Evolutionary conservation across 176 grass and related monocot genomes (phyloP).

Genomic region (Oryza australiensis): DNA sequence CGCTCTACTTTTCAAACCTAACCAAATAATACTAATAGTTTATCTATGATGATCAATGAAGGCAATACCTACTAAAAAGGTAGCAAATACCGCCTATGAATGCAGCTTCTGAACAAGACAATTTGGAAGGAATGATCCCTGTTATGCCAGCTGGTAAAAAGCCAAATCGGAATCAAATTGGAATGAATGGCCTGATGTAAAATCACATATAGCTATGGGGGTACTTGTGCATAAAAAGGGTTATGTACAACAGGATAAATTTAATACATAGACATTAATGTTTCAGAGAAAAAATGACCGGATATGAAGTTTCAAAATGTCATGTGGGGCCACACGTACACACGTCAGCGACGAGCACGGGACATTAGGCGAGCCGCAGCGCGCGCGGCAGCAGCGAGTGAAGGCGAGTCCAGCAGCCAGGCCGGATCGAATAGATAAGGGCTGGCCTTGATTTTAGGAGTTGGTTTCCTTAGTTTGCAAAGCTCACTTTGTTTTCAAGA

Average conservation of each 20-base stretch:
- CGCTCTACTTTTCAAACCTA: constrained; percentile 14
- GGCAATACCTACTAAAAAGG: constrained; percentile 35
- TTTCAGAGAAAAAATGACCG: background rate
- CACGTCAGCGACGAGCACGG: no score
- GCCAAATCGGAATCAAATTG: constrained; percentile 11
- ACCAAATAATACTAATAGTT: background rate
- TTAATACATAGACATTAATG: background rate
- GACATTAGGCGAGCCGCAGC: no score
- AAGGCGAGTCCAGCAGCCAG: no score
- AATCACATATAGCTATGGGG: background rate
- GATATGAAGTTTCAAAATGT: background rate
- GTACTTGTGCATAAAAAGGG: constrained; percentile 6
- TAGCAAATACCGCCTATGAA: constrained; percentile 32
- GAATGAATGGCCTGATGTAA: constrained; percentile 17
- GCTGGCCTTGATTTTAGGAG: no score
- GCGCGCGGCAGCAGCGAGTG: no score
- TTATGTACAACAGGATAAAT: background rate
- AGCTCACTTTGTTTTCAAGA: no score
- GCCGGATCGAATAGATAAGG: no score
- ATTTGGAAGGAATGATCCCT: constrained; percentile 24
- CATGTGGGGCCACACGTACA: no score
- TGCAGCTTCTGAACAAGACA: constrained; percentile 28
- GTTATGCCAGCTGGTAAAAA: constrained; percentile 5
- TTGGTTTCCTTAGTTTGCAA: no score
- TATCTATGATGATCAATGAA: constrained; percentile 28